Evolutionary conservation across 2,329 filamentous ascomycete genomes (phyloP).

Genomic region (Alternaria ethzedia): DNA sequence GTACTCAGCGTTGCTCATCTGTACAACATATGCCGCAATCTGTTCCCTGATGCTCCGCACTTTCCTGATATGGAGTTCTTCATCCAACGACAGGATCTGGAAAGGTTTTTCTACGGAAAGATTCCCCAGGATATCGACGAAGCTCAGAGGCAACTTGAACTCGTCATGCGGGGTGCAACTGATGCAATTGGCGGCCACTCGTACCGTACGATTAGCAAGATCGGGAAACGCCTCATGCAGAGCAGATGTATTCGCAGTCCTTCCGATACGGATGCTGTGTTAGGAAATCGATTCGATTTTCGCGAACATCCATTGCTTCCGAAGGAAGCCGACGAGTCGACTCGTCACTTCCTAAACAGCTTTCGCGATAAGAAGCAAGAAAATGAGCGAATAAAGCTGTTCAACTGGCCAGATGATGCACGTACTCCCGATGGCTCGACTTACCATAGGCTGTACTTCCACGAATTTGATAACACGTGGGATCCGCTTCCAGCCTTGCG

Average conservation of each 20-base stretch:
- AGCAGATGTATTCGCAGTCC: neutral
- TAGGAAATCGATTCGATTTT: neutral
- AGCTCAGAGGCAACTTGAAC: neutral
- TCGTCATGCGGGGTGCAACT: accelerated
- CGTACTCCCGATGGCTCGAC: accelerated
- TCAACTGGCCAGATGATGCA: neutral
- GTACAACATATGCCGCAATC: neutral
- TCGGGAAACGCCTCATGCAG: neutral
- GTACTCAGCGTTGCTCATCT: neutral
- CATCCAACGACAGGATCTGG: neutral
- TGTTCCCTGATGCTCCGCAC: neutral
- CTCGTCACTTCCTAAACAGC: neutral
- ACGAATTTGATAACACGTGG: accelerated
- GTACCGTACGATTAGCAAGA: neutral
- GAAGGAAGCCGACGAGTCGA: neutral
- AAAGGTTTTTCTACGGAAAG: neutral
- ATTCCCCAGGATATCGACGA: accelerated
- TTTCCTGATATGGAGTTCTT: neutral
- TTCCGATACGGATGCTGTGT: accelerated
- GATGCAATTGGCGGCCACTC: neutral
- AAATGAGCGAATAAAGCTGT: neutral
- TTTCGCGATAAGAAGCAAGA: neutral
- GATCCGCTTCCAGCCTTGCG: neutral
- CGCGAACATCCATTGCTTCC: too few species aligned
- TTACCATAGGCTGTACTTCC: neutral